phyloP scores from a whole-genome alignment of 805 yeast species.

The Teunomyces funiuensis region DNA sequence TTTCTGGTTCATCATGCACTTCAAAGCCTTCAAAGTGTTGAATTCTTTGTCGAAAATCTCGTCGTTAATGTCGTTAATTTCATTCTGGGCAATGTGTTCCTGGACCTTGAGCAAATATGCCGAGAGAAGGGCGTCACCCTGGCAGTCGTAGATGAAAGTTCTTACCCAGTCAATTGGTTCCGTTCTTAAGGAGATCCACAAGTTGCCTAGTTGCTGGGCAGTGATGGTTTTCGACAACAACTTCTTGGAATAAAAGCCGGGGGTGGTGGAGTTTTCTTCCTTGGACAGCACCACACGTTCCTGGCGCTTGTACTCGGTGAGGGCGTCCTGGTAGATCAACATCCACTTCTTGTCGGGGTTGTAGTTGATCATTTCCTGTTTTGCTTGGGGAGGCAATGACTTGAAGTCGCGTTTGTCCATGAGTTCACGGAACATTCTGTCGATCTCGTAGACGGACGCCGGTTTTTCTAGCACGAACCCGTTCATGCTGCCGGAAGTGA shows the following conservation, averaged over 20 bases:
- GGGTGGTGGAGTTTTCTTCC: conserved; percentile 45
- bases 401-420: conserved; percentile 82
- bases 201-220: conserved; percentile 68
- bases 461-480: conserved; percentile 61
- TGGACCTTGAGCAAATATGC: conserved; percentile 53
- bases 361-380: conserved; percentile 72
- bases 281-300: conserved; percentile 20
- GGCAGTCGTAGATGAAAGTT: conserved; percentile 64
- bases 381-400: conserved; percentile 67
- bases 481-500: conserved; percentile 14
- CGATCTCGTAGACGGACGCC: conserved; percentile 60
- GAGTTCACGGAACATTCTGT: conserved; percentile 70
- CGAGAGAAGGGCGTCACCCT: conserved; percentile 79
- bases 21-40: conserved; percentile 73
- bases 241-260: conserved; percentile 73
- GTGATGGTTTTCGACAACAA: conserved; percentile 70
- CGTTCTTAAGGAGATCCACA: conserved; percentile 90
- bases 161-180: conserved; percentile 84
- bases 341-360: conserved; percentile 85
- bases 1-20: conserved; percentile 65
- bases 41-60: conserved; percentile 70
- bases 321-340: conserved; percentile 81
- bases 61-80: conserved; percentile 38
- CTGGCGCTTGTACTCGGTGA: conserved; percentile 67
- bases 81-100: conserved; percentile 39